Conservation (phyloP, 2,329 filamentous ascomycete genomes). For the Periconia macrospinosa region DNA sequence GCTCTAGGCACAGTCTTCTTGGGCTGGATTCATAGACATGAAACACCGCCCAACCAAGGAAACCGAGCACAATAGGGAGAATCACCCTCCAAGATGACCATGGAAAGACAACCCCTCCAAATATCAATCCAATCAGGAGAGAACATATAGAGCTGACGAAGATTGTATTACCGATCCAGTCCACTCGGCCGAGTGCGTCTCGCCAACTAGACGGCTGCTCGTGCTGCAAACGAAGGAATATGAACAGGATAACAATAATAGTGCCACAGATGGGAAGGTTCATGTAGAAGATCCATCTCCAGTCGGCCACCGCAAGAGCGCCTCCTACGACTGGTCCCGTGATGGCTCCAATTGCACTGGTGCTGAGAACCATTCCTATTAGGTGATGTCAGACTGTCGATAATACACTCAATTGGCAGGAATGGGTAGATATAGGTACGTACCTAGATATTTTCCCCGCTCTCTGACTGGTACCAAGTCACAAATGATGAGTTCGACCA, state of each 20-base stretch:
- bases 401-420: too few relatives aligned
- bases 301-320: slow-evolving; percentile 33
- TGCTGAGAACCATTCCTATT: slow-evolving; percentile 13
- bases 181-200: slow-evolving; percentile 13
- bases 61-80: slow-evolving; percentile 48
- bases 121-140: slow-evolving; percentile 46
- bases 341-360: slow-evolving; percentile 12
- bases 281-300: slow-evolving; percentile 50
- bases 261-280: slow-evolving; percentile 25
- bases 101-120: slow-evolving; percentile 36
- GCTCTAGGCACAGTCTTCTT: slow-evolving; percentile 5
- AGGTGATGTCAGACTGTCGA: too few relatives aligned
- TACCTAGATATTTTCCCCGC: slow-evolving; percentile 42
- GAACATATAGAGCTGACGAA: slow-evolving; percentile 41
- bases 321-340: slow-evolving; percentile 21
- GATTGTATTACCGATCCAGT: slow-evolving; percentile 47
- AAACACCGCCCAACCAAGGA: slow-evolving; percentile 41
- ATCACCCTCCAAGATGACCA: slow-evolving; percentile 48
- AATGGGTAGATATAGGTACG: too few relatives aligned
- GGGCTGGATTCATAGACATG: slow-evolving; percentile 40
- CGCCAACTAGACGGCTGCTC: background rate
- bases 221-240: background rate
- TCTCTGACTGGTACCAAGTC: slow-evolving; percentile 51
- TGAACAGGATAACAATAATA: slow-evolving; percentile 45
- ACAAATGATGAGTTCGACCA: slow-evolving; percentile 50